These are phyloP conservation scores for Saxophila tyrrhenica DNA, from an alignment of 495 filamentous ascomycete genomes.

Conservation along the genomic window DNA sequence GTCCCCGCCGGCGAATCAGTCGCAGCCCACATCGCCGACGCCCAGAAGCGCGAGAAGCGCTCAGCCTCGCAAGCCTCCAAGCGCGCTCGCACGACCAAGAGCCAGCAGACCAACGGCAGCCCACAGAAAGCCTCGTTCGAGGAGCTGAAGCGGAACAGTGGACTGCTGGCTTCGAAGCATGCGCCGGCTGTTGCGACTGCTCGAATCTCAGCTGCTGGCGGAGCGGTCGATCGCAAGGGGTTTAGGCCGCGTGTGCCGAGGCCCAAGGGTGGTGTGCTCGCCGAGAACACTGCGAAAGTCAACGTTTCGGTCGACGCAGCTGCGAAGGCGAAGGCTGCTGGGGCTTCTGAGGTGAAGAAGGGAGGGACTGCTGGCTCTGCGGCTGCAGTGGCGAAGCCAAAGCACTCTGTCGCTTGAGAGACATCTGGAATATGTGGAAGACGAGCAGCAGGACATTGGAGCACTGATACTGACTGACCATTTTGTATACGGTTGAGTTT, in stretches of 20 bases:
- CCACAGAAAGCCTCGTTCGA: too few species aligned
- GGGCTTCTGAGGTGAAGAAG: too few species aligned
- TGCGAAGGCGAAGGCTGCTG: background rate
- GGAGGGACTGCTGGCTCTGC: background rate
- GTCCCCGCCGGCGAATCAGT: constrained; percentile 13
- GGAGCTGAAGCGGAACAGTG: background rate
- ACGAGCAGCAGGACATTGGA: too few species aligned
- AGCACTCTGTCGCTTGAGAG: too few species aligned
- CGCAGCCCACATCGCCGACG: constrained; percentile 8
- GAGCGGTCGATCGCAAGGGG: background rate
- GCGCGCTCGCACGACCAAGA: background rate
- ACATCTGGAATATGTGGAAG: too few species aligned
- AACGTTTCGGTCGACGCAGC: background rate
- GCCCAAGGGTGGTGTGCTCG: background rate
- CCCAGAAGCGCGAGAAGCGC: background rate
- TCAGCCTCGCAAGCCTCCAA: too few species aligned
- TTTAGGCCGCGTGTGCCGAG: background rate
- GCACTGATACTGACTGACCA: too few species aligned
- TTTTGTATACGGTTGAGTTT: too few species aligned
- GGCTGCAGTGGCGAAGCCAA: background rate
- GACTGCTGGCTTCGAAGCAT: background rate
- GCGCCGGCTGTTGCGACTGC: background rate
- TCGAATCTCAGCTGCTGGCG: too few species aligned
- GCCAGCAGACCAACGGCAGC: background rate
- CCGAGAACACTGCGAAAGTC: too few species aligned